Evolutionary conservation across 495 filamentous ascomycete species (phyloP).

Genomic region (Rhizodiscina lignyota): DNA sequence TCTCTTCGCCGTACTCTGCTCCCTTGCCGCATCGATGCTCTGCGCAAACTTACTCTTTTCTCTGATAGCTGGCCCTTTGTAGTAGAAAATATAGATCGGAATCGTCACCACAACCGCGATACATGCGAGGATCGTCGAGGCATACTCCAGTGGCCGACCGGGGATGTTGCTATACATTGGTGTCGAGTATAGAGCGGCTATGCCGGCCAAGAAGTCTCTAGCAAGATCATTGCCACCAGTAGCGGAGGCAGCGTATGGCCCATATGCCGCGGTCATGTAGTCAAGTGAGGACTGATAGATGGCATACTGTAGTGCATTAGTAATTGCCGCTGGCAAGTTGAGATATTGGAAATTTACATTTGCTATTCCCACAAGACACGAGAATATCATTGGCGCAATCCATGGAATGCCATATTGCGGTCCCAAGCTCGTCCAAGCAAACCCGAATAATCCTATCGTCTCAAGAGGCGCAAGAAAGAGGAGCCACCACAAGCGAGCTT

Average conservation of each 20-base stretch:
- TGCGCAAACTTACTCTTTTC: constrained; percentile 31
- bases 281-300: constrained; percentile 14
- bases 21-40: constrained; percentile 5
- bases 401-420: constrained; percentile 10
- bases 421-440: constrained; percentile 12
- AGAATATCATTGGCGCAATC: constrained; percentile 15
- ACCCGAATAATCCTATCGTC: constrained; percentile 11
- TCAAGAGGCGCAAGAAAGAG: constrained; percentile 13
- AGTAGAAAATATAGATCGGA: constrained; percentile 33
- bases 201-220: constrained; percentile 14
- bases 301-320: constrained; percentile 6
- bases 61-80: constrained; percentile 30
- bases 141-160: constrained; percentile 23
- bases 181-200: constrained; percentile 9
- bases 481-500: constrained; percentile 12
- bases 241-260: constrained; percentile 12
- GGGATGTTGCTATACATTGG: constrained; percentile 14
- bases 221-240: constrained; percentile 14
- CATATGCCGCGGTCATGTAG: constrained; percentile 15
- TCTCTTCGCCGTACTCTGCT: constrained; percentile 6
- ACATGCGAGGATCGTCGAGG: constrained; percentile 26
- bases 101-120: constrained; percentile 27
- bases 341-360: constrained; percentile 4
- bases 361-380: constrained; percentile 10
- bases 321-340: neutral